Evolutionary conservation across 139 green algal species (phyloP), one percentile per base, ranked within the genome.

Genomic region (Spirogloea muscicola): DNA sequence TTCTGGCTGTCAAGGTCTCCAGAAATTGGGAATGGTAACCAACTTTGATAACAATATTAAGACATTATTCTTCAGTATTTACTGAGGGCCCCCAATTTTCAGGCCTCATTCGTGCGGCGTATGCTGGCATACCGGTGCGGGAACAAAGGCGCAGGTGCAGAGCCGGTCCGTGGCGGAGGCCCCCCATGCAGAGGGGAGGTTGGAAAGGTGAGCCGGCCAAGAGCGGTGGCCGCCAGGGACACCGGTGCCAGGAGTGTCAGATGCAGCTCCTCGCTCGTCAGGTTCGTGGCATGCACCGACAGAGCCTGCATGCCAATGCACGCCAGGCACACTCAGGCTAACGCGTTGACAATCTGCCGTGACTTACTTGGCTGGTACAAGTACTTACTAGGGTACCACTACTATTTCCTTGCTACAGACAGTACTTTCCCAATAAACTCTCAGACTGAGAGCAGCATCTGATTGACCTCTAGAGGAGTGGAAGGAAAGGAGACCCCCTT

Each of bases 221-320:
- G 67, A 10, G 67, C 58, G 2, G 67, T 76, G 41, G 67, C 40
- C 3, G 67, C 67, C 21, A 76, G 67, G 3, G 69, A 69, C 5
- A 33, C 36, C 18, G 69, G 69, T 33, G 69, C 69, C 33, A 77
- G 48, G 13, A 77, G 69, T 3, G 69, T 77, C 27, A 77, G 69
- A 27, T 58, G 68, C 16, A 77, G 29, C n/a, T 77, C 69, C n/a
- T 34, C 18, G 4, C 34, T n/a, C 16, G 69, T 77, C 31, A 77
- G 36, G 37, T 77, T 77, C 33, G 69, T 77, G 21, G 60, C 69
- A 25, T 57, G 33, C 27, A 77, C 36, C 27, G 48, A 43, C 43
- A 77, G 55, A 5, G 60, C 69, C 69, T 70, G 69, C n/a, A 10
- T 13, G 10, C 43, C 43, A 10, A 10, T 13, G 43, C 43, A 51